Conservation (phyloP, 768 basidiomycete species). For the Russula compacta region DNA sequence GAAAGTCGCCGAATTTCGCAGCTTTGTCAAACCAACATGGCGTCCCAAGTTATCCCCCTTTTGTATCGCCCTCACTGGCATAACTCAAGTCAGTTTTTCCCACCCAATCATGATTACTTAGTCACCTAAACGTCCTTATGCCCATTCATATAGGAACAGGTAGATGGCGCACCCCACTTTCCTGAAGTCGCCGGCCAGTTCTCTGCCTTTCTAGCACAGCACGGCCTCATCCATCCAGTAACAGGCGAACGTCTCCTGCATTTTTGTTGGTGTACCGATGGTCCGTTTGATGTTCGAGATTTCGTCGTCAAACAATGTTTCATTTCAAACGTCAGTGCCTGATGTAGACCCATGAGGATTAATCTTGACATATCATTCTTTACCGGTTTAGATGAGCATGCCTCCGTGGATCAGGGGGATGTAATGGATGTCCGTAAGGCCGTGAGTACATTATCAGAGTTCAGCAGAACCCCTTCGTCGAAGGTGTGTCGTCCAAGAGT, state of each 20-base stretch:
- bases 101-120: background rate
- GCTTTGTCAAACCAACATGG: constrained; percentile 86
- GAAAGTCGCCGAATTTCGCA: constrained; percentile 74
- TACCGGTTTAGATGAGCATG: constrained; percentile 42
- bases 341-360: constrained; percentile 7
- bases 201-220: constrained; percentile 55
- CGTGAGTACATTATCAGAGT: constrained; percentile 39
- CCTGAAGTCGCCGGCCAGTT: constrained; percentile 56
- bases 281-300: constrained; percentile 75
- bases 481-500: constrained; percentile 6
- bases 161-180: constrained; percentile 72
- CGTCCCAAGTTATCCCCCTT: constrained; percentile 71
- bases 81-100: constrained; percentile 65
- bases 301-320: constrained; percentile 87
- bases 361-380: constrained; percentile 3
- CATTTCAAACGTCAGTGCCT: constrained; percentile 57
- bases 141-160: constrained; percentile 52
- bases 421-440: constrained; percentile 63
- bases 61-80: constrained; percentile 82
- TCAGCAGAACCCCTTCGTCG: background rate
- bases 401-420: constrained; percentile 66
- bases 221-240: constrained; percentile 56
- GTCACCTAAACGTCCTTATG: background rate
- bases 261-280: constrained; percentile 80
- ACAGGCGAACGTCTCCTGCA: constrained; percentile 49